A percentile compares a stretch with the other conserved stretches of the same genome.
phyloP scores from a whole-genome alignment of 192 early-diverging fungal genomes.

The Mortierella antarctica region DNA sequence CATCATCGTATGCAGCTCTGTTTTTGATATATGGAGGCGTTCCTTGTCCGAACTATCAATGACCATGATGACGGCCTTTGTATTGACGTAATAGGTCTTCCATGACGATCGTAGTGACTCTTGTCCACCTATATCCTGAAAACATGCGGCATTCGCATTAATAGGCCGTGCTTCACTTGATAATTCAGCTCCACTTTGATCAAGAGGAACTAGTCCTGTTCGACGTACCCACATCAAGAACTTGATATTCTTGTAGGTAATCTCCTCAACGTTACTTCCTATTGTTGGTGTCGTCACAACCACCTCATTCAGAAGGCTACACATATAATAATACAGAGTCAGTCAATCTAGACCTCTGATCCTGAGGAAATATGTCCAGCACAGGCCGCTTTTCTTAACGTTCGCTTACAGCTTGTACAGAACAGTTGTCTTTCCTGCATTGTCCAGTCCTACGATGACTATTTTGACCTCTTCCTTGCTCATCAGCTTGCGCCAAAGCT shows the following conservation, averaged over 20 bases:
- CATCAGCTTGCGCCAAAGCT: constrained; percentile 68
- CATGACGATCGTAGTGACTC: constrained; percentile 71
- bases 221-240: constrained; percentile 78
- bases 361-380: not conserved
- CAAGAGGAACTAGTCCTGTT: not conserved
- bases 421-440: constrained; percentile 78
- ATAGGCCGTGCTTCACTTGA: not conserved
- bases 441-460: constrained; percentile 77
- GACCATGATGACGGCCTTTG: constrained; percentile 79
- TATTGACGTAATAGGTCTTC: constrained; percentile 75
- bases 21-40: constrained; percentile 69
- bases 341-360: not conserved
- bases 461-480: constrained; percentile 75
- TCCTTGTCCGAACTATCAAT: constrained; percentile 76
- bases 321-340: not conserved
- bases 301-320: constrained; percentile 68
- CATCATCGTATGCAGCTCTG: constrained; percentile 76
- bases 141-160: not conserved
- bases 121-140: constrained; percentile 70
- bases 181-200: not conserved
- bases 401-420: constrained; percentile 66
- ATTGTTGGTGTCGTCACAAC: constrained; percentile 77
- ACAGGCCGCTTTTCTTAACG: not conserved
- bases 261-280: constrained; percentile 77
- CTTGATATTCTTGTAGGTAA: constrained; percentile 75